These are phyloP conservation scores for Stagonosporopsis cucurbitacearum DNA, from an alignment of 2,329 filamentous ascomycete species.

Conservation along the genomic window DNA sequence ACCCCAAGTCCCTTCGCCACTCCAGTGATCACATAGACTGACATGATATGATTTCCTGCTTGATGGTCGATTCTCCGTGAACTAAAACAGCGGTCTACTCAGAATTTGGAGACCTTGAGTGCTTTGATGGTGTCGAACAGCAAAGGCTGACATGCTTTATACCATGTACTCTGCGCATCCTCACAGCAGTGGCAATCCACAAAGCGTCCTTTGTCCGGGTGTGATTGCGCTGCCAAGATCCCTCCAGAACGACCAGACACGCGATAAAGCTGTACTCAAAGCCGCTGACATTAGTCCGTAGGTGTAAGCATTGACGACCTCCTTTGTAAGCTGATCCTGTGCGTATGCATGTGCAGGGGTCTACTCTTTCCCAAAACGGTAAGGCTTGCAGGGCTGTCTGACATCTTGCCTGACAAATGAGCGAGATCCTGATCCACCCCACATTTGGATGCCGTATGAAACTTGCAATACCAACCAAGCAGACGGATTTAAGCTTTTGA, in stretches of 20 bases:
- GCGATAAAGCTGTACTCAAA: background rate
- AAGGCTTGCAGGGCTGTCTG: background rate
- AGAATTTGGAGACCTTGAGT: no score
- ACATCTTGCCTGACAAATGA: background rate
- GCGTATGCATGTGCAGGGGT: background rate
- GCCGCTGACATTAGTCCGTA: background rate
- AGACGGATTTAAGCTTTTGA: no score
- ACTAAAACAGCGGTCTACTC: no score
- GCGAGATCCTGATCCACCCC: background rate
- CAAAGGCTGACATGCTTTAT: background rate
- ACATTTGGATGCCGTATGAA: background rate
- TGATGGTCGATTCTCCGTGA: no score
- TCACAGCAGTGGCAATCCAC: background rate
- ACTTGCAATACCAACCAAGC: background rate
- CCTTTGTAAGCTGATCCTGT: background rate
- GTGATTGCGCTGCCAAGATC: background rate
- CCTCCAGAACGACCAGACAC: background rate
- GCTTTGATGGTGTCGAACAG: no score
- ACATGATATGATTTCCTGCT: constrained; percentile 20
- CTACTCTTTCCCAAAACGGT: background rate
- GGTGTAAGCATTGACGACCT: background rate
- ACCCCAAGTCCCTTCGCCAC: constrained; percentile 39
- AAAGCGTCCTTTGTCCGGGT: background rate
- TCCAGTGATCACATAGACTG: constrained; percentile 38
- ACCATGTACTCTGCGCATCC: background rate